Evolutionary conservation across 352 stramenopile species (phyloP), one percentile per base, ranked within the genome.

Genomic region (Phytophthora capsici): DNA sequence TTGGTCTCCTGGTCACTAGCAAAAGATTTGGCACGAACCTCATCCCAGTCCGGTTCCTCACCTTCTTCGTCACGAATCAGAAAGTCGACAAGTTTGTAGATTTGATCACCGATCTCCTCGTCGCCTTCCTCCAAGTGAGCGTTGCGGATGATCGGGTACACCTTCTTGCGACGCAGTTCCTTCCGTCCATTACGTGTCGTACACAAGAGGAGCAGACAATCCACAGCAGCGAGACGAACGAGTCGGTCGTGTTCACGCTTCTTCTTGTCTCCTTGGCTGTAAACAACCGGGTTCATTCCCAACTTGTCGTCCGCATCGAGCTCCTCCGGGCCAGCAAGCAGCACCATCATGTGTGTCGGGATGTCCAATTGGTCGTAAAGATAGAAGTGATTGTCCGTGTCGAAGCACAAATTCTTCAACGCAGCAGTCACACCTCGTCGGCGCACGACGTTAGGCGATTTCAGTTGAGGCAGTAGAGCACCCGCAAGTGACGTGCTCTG

Each of bases 51-150:
- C 19, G 87, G 87, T 49, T 93, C 87, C 36, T 94, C 87, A 6
- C 87, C 87, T 38, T 94, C 87, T 80, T 95, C 87, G 28, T 95
- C 87, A 45, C 87, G 87, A 54, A 95, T 95, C 28, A 95, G 51
- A 41, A 95, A 93, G 54, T 94, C 87, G 10, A 95, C 87, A 30
- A 95, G 82, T 63, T 95, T 95, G 78, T 95, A 95, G 47, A 95
- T 93, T 54, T 94, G 84, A 49, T 95, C 87, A 13, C 87, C 82
- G 51, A 95, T 80, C 45, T 94, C 85, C 28, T 95, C 87, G 30
- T 95, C 83, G 1, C 80, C 55, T 60, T 95, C 87, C 10, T 86
- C 84, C 37, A 95, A 69, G 52, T 96, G 88, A 32, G 86, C 86
- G 36, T 96, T 84, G 34, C 88, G 88, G 6, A 96, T 77, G 44